Percentiles rank a stretch among this genome's conserved stretches.
Evolutionary conservation across 2,329 filamentous ascomycete species (phyloP).

Genomic region (Dactylellina cionopaga): DNA sequence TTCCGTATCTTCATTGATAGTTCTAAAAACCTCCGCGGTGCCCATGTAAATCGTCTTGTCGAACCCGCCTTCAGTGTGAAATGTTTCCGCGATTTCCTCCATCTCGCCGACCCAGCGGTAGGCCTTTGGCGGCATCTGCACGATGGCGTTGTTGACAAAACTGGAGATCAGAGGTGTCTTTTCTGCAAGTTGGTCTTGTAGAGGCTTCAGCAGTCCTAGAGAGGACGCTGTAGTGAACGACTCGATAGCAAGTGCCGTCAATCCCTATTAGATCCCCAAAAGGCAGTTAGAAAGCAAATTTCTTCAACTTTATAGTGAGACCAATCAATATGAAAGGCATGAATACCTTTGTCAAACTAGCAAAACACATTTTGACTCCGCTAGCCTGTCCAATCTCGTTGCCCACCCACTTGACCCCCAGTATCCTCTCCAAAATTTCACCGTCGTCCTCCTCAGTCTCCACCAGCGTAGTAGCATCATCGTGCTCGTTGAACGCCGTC

Average conservation of each 20-base stretch:
- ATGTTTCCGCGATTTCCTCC: conserved; percentile 76
- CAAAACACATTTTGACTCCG: conserved; percentile 74
- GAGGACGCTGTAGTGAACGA: conserved; percentile 74
- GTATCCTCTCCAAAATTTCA: conserved; percentile 52
- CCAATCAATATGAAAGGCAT: neutral
- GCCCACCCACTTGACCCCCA: conserved; percentile 55
- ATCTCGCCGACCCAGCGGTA: conserved; percentile 82
- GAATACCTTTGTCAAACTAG: conserved; percentile 67
- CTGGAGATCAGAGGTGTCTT: conserved; percentile 65
- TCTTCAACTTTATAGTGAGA: neutral
- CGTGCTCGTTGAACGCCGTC: conserved; percentile 47
- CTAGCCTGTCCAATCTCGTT: conserved; percentile 62
- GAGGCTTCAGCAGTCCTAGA: conserved; percentile 70
- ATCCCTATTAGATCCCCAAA: conserved; percentile 61
- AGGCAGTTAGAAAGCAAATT: neutral
- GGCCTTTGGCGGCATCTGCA: conserved; percentile 75
- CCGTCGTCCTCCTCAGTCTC: conserved; percentile 53
- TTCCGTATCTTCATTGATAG: conserved; percentile 50
- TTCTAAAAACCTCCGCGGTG: conserved; percentile 47
- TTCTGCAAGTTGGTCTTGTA: conserved; percentile 68
- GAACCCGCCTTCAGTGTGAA: conserved; percentile 69
- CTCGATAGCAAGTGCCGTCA: conserved; percentile 75
- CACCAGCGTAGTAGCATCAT: conserved; percentile 47
- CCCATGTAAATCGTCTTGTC: conserved; percentile 42
- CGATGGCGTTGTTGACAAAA: conserved; percentile 66